Evolutionary conservation across 2,329 filamentous ascomycete genomes (phyloP).

Genomic region (Stachybotrys elegans): DNA sequence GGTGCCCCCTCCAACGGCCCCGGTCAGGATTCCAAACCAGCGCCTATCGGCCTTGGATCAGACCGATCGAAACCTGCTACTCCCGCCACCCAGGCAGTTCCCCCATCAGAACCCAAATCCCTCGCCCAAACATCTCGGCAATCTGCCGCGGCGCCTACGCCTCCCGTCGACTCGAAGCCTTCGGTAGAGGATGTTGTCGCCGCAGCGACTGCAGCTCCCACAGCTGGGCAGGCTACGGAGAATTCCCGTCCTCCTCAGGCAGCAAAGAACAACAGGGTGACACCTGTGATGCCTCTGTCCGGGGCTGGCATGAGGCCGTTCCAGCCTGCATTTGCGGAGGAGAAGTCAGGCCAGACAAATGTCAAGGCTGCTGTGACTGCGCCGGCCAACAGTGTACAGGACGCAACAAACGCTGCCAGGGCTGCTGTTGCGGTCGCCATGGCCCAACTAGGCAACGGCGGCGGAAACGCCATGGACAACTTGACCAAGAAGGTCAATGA

Average conservation of each 20-base stretch:
- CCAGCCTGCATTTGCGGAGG: slow-evolving; percentile 22
- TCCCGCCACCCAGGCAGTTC: slow-evolving; percentile 38
- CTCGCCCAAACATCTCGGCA: slow-evolving; percentile 41
- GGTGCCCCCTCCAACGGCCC: slow-evolving; percentile 44
- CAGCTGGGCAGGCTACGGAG: slow-evolving; percentile 32
- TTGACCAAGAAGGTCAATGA: slow-evolving; percentile 70
- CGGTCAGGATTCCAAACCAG: slow-evolving; percentile 37
- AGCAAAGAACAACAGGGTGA: slow-evolving; percentile 48
- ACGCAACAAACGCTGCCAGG: slow-evolving; percentile 69
- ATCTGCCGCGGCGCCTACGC: slow-evolving; percentile 50
- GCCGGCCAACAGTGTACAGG: slow-evolving; percentile 41
- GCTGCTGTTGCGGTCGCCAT: slow-evolving; percentile 77
- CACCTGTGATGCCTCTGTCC: slow-evolving; percentile 61
- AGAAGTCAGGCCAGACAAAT: slow-evolving; percentile 22
- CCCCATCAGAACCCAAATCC: slow-evolving; percentile 50
- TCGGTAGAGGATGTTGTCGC: slow-evolving; percentile 40
- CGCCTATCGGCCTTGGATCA: slow-evolving; percentile 45
- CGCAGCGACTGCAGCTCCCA: slow-evolving; percentile 41
- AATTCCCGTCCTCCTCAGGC: slow-evolving; percentile 42
- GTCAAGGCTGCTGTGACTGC: slow-evolving; percentile 32
- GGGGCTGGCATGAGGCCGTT: slow-evolving; percentile 37
- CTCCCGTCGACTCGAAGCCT: slow-evolving; percentile 65
- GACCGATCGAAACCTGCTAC: slow-evolving; percentile 44
- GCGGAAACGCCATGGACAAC: slow-evolving; percentile 58
- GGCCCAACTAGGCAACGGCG: slow-evolving; percentile 56